A percentile compares a stretch with the other conserved stretches of the same genome.
Conservation (phyloP, 2,329 filamentous ascomycete species). For the Hirsutella rhossiliensis region DNA sequence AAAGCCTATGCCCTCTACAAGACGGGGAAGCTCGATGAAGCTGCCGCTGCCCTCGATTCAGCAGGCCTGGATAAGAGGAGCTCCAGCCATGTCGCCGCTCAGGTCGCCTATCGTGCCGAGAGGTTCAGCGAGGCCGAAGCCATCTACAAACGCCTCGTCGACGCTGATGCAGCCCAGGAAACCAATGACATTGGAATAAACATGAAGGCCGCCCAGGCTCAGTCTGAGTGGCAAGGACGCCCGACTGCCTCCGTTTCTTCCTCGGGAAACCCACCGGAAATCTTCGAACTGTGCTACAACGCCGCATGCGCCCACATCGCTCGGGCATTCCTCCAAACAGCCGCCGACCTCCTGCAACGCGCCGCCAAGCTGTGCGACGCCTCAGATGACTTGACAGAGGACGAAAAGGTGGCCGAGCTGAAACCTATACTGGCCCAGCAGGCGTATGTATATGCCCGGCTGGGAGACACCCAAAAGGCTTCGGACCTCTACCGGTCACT, state of each 20-base stretch:
- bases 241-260: conserved; percentile 28
- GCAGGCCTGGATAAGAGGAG: conserved; percentile 18
- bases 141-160: conserved; percentile 49
- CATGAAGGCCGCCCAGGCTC: conserved; percentile 56
- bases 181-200: conserved; percentile 71
- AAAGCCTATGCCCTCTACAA: conserved; percentile 80
- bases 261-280: conserved; percentile 49
- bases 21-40: conserved; percentile 54
- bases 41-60: conserved; percentile 33
- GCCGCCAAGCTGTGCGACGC: conserved; percentile 61
- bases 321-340: conserved; percentile 52
- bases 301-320: conserved; percentile 63
- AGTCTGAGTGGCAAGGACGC: conserved; percentile 56
- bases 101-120: conserved; percentile 63
- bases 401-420: conserved; percentile 64
- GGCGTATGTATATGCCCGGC: conserved; percentile 55
- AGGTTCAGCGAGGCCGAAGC: conserved; percentile 54
- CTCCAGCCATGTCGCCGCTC: conserved; percentile 45
- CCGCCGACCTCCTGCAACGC: conserved; percentile 54
- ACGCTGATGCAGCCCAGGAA: conserved; percentile 41
- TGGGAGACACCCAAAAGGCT: conserved; percentile 57
- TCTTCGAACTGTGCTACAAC: conserved; percentile 77
- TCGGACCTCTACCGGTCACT: conserved; percentile 48
- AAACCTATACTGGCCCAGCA: conserved; percentile 67
- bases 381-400: conserved; percentile 59